Base-by-base conservation (phyloP, 129 eudicot species). In the Mikania micrantha region DNA sequence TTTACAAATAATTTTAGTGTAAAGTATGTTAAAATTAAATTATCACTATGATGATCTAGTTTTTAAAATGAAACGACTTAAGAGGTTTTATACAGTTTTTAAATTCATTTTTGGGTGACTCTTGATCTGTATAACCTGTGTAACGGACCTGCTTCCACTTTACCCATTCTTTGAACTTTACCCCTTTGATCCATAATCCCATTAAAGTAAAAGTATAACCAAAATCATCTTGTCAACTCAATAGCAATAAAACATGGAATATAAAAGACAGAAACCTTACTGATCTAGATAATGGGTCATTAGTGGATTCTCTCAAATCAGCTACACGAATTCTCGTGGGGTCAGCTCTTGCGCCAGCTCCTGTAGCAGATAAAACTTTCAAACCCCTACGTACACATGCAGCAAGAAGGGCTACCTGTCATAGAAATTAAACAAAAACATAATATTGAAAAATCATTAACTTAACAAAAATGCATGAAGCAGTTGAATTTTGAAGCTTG, bases 341-440 rank as follows among this genome's bases (percentile, higher is more conserved):
- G 72, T 89, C 99, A 73, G 99, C 99, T 81, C 99, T 88, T 69
- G 96, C 96, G 35, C 99, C 96, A 66, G 98, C 98, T 82, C 98
- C 98, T 32, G 96, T 93, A 52, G 95, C 98, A 65, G 92, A 93
- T 38, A 93, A 70, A 81, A 93, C 99, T 78, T 85, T 89, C 81
- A 93, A 74, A 60, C 96, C 98, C 75, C 95, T 84, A 70, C 92
- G 84, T 24, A 84, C 96, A 72, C 98, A 93, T 69, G 96, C 99
- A 72, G 96, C 99, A 77, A 93, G 96, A 85, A 93, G 95, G 6
- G 99, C 87, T 67, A 93, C 95, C 99, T 93, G 35, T 44, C 67
- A 71, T 52, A 74, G 66, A 66, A 13, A 31, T 59, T 54, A 49
- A 68, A 41, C 70, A 72, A 45, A 60, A 60, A 52, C 60, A 60